Evolutionary conservation across 1,139 yeast species (phyloP), one percentile per base, ranked within the genome.

Genomic region (Chernovozyma sophiae-reginae): DNA sequence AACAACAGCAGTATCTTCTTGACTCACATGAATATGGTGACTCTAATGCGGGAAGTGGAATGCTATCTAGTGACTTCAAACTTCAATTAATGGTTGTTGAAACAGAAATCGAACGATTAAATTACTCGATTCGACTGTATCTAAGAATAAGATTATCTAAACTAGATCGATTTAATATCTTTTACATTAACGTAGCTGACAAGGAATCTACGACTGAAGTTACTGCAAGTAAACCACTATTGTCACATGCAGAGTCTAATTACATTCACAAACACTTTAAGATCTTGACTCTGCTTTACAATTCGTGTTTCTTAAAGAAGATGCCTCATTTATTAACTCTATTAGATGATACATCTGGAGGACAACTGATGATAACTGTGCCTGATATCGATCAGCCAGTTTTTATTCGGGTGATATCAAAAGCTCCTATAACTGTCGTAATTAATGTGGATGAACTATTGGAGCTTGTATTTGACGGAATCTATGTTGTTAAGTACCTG

Each of bases 21-120:
- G 82, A 79, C 44, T 63, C 69, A 3, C 74, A 70, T 45, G 76
- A 70, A 43, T 70, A 68, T 42, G 75, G 74, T 3, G 74, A 68
- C 42, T 49, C 60, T 33, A 68, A 69, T 40, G 61, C 62, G 2
- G 64, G 58, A 14, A 48, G 65, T 2, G 74, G 74, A 1, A 54
- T 68, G 2, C 55, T 69, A 8, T 54, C 62, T n/a, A 66, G 70
- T 31, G 92, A 85, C 49, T 82, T 83, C 56, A 90, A 90, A 55
- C 63, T 92, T 39, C 83, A 84, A 42, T 65, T 90, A 31, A 77
- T 92, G 68, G 75, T 94, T 15, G 81, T 90, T 44, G 98, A 92
- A 55, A 84, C 95, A 3, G 98, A 92, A 51, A 72, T 92, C 20
- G 98, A 92, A 52, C 65, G 98, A 40, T 75, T 87, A 34, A 87